Evolutionary conservation across 169 alveolate species (phyloP).

Genomic region (Eimeria sp.): DNA sequence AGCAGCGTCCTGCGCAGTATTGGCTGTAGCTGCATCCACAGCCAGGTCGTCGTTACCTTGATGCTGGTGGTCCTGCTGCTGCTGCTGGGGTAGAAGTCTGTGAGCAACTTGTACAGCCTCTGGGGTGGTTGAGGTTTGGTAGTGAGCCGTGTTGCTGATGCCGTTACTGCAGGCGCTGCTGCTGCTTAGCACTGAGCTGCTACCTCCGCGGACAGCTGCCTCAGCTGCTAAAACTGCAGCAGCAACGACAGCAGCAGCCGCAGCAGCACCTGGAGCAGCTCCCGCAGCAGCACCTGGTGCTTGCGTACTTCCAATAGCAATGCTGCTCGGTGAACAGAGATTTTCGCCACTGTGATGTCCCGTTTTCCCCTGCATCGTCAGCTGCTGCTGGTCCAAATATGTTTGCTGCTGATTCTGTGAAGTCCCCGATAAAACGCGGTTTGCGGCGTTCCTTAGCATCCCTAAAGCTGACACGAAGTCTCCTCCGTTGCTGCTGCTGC

Average conservation of each 20-base stretch:
- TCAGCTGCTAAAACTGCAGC: slow-evolving; percentile 61
- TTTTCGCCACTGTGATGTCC: neutral
- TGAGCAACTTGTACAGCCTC: slow-evolving; percentile 44
- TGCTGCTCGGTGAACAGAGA: neutral
- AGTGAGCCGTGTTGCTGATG: slow-evolving; percentile 41
- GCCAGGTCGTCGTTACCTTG: neutral
- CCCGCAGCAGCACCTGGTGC: slow-evolving; percentile 19
- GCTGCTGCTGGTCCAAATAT: neutral
- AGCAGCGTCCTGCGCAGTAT: neutral
- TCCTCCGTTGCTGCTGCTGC: slow-evolving; percentile 21
- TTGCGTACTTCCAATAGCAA: neutral
- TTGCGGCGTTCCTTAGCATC: slow-evolving; percentile 11
- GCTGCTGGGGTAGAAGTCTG: slow-evolving; percentile 30
- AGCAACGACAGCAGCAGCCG: slow-evolving; percentile 67
- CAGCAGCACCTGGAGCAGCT: slow-evolving; percentile 31
- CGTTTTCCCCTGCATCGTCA: neutral
- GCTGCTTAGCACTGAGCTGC: slow-evolving; percentile 1
- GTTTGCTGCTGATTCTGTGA: neutral
- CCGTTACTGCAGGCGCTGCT: neutral
- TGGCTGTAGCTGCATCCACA: neutral
- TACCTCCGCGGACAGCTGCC: slow-evolving; percentile 5
- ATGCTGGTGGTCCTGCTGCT: slow-evolving; percentile 35
- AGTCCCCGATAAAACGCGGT: neutral
- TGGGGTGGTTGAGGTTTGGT: slow-evolving; percentile 71
- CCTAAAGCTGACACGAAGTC: slow-evolving; percentile 9